Percentiles rank a stretch among this genome's conserved stretches.
phyloP scores from a whole-genome alignment of 177 flowering plant genomes.

The Vitis hybrid region DNA sequence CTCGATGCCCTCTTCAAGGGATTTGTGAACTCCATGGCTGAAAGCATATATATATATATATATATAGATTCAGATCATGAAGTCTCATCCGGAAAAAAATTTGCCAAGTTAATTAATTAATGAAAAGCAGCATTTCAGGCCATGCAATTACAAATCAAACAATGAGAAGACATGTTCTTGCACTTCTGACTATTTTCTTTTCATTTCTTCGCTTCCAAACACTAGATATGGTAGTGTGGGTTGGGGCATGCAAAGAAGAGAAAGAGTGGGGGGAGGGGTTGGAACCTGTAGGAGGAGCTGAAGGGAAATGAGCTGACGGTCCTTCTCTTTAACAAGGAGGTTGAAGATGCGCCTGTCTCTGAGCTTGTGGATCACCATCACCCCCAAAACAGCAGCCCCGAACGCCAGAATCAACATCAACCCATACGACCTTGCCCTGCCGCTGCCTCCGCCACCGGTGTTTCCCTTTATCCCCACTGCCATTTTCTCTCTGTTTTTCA shows the following conservation, averaged over 20 bases:
- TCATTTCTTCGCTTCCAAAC: no score
- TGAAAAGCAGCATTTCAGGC: no score
- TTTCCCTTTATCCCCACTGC: conserved; percentile 23
- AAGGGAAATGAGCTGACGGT: conserved; percentile 53
- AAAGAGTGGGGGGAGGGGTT: background rate
- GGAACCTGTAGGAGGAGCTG: conserved; percentile 69
- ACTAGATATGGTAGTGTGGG: no score
- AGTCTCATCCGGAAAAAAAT: no score
- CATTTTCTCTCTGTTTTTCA: conserved; percentile 12
- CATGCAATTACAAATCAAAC: no score
- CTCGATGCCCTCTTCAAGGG: no score
- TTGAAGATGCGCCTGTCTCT: conserved; percentile 58
- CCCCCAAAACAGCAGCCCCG: conserved; percentile 62
- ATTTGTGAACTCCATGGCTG: no score
- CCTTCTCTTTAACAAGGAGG: conserved; percentile 61
- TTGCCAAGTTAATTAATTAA: no score
- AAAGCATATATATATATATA: no score
- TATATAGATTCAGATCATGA: no score
- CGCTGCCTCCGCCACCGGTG: conserved; percentile 10
- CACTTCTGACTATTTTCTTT: no score
- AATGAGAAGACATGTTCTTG: no score
- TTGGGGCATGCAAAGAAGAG: background rate
- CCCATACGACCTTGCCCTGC: conserved; percentile 51
- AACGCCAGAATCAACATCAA: conserved; percentile 61
- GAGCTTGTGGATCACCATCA: conserved; percentile 66